phyloP scores from a whole-genome alignment of 768 basidiomycete genomes.

The Boletus vinaceobasis region DNA sequence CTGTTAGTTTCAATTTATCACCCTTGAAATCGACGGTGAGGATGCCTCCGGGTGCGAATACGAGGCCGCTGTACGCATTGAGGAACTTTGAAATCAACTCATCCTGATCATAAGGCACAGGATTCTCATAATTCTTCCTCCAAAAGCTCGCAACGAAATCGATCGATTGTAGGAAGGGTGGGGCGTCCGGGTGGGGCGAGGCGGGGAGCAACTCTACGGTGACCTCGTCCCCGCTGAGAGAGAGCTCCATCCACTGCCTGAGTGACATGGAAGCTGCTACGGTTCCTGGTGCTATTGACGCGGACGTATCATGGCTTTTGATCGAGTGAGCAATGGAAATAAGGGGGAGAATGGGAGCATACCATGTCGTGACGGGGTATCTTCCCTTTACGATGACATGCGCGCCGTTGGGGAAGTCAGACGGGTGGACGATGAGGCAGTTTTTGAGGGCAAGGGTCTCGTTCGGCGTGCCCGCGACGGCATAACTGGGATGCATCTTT shows the following conservation, averaged over 20 bases:
- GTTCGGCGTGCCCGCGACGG: slow-evolving; percentile 58
- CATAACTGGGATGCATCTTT: slow-evolving; percentile 37
- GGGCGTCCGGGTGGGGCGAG: slow-evolving; percentile 49
- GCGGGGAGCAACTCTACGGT: slow-evolving; percentile 57
- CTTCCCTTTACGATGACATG: slow-evolving; percentile 74
- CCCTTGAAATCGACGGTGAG: slow-evolving; percentile 89
- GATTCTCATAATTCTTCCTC: slow-evolving; percentile 48
- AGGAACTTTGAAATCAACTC: slow-evolving; percentile 77
- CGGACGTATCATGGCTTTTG: slow-evolving; percentile 73
- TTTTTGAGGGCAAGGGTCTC: slow-evolving; percentile 75
- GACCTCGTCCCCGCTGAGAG: slow-evolving; percentile 71
- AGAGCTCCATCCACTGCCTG: slow-evolving; percentile 88
- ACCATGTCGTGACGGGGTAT: slow-evolving; percentile 76
- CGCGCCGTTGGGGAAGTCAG: slow-evolving; percentile 68
- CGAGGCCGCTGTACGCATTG: slow-evolving; percentile 66
- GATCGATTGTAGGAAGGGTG: slow-evolving; percentile 69
- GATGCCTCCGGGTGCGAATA: slow-evolving; percentile 66
- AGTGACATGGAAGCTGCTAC: slow-evolving; percentile 78
- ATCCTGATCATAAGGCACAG: slow-evolving; percentile 80
- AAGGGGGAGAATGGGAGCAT: slow-evolving; percentile 19
- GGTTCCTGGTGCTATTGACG: slow-evolving; percentile 59
- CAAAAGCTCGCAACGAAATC: slow-evolving; percentile 77
- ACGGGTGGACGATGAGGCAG: slow-evolving; percentile 73
- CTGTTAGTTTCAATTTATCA: slow-evolving; percentile 68
- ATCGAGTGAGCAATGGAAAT: slow-evolving; percentile 26